Evolutionary conservation across 306 rosid species (phyloP).

Genomic region (Cyclanthera cordifolia): DNA sequence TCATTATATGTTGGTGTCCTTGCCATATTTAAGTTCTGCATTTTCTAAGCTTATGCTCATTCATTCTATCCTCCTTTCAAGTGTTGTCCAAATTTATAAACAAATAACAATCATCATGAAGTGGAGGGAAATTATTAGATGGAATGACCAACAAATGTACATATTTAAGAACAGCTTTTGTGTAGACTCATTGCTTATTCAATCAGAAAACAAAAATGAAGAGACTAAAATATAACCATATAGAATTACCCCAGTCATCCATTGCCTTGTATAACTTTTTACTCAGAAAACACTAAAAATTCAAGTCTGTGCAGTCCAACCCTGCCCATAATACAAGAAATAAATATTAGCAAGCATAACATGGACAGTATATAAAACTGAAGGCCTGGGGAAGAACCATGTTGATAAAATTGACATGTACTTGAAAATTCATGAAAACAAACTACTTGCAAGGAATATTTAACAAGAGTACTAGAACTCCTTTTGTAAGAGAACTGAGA

Average conservation of each 20-base stretch:
- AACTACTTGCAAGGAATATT: not conserved
- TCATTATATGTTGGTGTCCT: not conserved
- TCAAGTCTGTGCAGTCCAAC: not conserved
- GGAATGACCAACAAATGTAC: not conserved
- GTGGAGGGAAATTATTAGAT: not conserved
- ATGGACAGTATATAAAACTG: not conserved
- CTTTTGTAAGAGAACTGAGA: not conserved
- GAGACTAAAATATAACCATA: not conserved
- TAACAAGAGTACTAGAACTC: too few relatives aligned
- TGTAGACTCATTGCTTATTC: not conserved
- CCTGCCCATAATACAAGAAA: not conserved
- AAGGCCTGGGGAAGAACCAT: not conserved
- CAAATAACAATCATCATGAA: too few relatives aligned
- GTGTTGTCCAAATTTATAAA: not conserved
- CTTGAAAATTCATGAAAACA: not conserved
- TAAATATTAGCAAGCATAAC: not conserved
- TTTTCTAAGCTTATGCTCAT: not conserved
- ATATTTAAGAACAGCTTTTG: not conserved
- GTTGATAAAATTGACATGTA: not conserved
- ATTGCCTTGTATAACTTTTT: not conserved
- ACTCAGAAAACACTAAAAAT: not conserved
- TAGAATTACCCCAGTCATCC: slow-evolving; percentile 15
- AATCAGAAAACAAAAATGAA: not conserved
- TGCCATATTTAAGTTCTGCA: not conserved
- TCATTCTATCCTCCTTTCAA: not conserved